phyloP scores from a whole-genome alignment of 805 yeast genomes.

The Cyberlindnera mrakii region DNA sequence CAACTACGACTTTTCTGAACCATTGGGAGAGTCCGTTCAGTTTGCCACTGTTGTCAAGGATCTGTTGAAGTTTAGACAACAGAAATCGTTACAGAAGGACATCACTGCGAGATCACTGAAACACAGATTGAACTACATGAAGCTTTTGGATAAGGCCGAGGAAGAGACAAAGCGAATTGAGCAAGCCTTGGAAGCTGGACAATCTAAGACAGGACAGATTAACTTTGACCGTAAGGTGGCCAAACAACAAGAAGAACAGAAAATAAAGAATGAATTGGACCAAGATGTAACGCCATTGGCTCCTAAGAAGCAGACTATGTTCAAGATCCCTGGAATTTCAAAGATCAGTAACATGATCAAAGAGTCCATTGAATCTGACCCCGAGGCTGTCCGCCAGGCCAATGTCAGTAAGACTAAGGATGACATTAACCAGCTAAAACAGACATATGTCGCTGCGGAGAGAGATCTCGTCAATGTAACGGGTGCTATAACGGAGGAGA shows the following conservation, averaged over 20 bases:
- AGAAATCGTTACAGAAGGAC: constrained; percentile 41
- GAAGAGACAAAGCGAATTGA: constrained; percentile 38
- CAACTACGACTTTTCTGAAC: constrained; percentile 58
- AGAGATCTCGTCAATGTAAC: constrained; percentile 45
- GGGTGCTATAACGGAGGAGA: constrained; percentile 35
- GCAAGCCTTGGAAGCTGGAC: constrained; percentile 20
- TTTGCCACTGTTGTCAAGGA: constrained; percentile 50
- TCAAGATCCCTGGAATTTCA: constrained; percentile 49
- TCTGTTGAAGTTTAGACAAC: constrained; percentile 48
- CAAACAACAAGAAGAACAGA: constrained; percentile 11
- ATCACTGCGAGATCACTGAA: constrained; percentile 34
- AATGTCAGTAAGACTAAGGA: constrained; percentile 37
- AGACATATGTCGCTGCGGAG: constrained; percentile 46
- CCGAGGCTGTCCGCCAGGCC: constrained; percentile 55
- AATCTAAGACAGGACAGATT: constrained; percentile 23
- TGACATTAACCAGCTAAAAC: constrained; percentile 41
- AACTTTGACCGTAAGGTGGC: constrained; percentile 23
- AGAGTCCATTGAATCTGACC: constrained; percentile 62
- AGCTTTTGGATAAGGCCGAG: constrained; percentile 35
- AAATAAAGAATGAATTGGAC: constrained; percentile 3
- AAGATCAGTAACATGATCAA: constrained; percentile 46
- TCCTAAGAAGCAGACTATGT: constrained; percentile 28
- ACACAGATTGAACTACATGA: constrained; percentile 28
- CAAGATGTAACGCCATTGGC: constrained; percentile 13
- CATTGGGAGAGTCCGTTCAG: constrained; percentile 66